A percentile compares a stretch with the other conserved stretches of the same genome.
phyloP scores from a whole-genome alignment of 2,329 filamentous ascomycete genomes.

The Exserohilum turcica region DNA sequence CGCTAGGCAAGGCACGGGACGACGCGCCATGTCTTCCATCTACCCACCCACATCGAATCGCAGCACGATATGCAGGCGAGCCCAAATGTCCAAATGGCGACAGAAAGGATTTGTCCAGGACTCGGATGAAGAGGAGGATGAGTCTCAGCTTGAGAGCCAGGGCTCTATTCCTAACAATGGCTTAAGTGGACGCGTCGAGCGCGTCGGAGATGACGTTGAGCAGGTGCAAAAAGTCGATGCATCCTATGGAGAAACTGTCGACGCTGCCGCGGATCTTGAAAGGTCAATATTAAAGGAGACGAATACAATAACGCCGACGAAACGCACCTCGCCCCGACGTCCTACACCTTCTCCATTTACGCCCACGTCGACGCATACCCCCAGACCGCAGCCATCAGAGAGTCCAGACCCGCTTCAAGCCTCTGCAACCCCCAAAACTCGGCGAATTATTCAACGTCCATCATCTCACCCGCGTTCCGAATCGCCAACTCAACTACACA shows the following conservation, averaged over 20 bases:
- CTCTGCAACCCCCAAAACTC: conserved; percentile 17
- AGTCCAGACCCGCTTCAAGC: conserved; percentile 41
- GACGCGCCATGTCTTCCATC: conserved; percentile 29
- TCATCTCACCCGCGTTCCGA: conserved; percentile 21
- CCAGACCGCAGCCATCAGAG: conserved; percentile 21
- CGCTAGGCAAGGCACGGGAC: conserved; percentile 29
- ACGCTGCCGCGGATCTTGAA: neutral
- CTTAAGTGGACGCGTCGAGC: conserved; percentile 27
- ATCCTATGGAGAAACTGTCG: neutral
- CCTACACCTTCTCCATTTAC: conserved; percentile 31
- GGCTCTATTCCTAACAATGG: conserved; percentile 15
- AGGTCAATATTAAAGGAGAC: neutral
- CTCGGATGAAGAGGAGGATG: conserved; percentile 56
- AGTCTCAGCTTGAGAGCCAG: conserved; percentile 36
- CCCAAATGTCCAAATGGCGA: conserved; percentile 57
- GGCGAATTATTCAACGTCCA: neutral
- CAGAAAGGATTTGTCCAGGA: conserved; percentile 57
- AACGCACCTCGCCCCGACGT: conserved; percentile 14
- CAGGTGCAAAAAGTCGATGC: neutral
- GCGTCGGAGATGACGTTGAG: conserved; percentile 18
- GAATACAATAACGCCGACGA: conserved; percentile 9
- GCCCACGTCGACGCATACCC: conserved; percentile 10
- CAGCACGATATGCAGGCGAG: conserved; percentile 43
- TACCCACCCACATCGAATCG: conserved; percentile 18
- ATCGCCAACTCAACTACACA: conserved; percentile 10